These are phyloP conservation scores for Dianthus caryophyllus DNA, from an alignment of 148 eudicot genomes.

Conservation along the genomic window DNA sequence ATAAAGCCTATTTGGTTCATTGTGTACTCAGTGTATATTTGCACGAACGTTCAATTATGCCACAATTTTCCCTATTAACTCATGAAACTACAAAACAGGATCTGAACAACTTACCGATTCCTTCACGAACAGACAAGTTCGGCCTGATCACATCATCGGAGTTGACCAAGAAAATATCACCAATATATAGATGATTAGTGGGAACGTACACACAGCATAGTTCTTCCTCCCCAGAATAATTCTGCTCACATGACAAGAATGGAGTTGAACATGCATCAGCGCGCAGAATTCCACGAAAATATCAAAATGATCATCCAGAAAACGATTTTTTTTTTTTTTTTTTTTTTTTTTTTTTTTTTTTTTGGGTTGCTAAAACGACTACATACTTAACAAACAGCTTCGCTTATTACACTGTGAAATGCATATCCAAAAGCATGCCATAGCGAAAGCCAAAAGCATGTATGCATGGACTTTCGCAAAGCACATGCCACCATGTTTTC, in stretches of 20 bases:
- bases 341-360: not conserved
- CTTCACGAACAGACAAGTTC: constrained; percentile 68
- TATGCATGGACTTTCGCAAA: no score
- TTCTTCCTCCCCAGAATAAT: constrained; percentile 63
- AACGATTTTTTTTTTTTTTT: not conserved
- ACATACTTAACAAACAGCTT: constrained; percentile 1
- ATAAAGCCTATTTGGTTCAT: no score
- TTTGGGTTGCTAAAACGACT: not conserved
- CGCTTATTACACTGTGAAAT: not conserved
- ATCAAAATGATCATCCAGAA: not conserved
- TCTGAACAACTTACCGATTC: constrained; percentile 45
- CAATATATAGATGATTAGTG: constrained; percentile 70
- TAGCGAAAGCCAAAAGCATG: no score
- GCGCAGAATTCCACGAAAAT: not conserved
- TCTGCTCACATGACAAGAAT: constrained; percentile 31
- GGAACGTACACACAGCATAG: constrained; percentile 73
- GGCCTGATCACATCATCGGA: constrained; percentile 65
- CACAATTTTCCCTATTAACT: not conserved
- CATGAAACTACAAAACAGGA: not conserved
- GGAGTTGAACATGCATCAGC: constrained; percentile 2
- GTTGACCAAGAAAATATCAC: constrained; percentile 64
- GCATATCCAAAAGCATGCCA: no score
- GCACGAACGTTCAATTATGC: not conserved
- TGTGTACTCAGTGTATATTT: not conserved
- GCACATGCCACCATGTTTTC: no score